phyloP scores from a whole-genome alignment of 371 early-diverging fungal species.

The Rhizomucor miehei region DNA sequence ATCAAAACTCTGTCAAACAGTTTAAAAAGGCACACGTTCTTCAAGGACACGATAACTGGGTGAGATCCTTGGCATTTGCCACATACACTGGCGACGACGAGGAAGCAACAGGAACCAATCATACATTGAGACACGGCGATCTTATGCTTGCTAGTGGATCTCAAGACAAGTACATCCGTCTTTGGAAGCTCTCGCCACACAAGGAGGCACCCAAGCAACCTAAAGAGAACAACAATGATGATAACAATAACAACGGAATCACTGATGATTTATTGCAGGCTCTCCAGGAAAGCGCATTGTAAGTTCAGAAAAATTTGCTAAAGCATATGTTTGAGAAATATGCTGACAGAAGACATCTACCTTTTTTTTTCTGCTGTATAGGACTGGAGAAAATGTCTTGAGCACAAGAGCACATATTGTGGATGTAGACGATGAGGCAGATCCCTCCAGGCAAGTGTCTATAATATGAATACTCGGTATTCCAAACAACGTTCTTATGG shows the following conservation, averaged over 20 bases:
- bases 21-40: constrained; percentile 68
- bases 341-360: too few species aligned
- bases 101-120: constrained; percentile 31
- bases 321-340: too few species aligned
- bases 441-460: constrained; percentile 1
- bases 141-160: constrained; percentile 86
- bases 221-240: constrained; percentile 3
- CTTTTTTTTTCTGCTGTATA: too few species aligned
- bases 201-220: constrained; percentile 3
- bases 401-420: constrained; percentile 81
- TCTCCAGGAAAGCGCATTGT: constrained; percentile 51
- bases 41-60: constrained; percentile 94
- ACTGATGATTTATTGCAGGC: constrained; percentile 53
- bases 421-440: constrained; percentile 32
- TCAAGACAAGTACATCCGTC: constrained; percentile 90
- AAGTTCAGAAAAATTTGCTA: constrained; percentile 14
- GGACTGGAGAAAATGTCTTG: constrained; percentile 50
- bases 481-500: too few species aligned
- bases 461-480: too few species aligned
- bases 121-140: constrained; percentile 68
- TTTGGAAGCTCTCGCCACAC: constrained; percentile 78
- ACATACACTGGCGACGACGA: constrained; percentile 45
- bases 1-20: constrained; percentile 24
- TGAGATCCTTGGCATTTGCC: constrained; percentile 77
- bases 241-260: constrained; percentile 14